These are phyloP conservation scores for Colletotrichum sp. DNA, from an alignment of 2,329 filamentous ascomycete species.

Conservation along the genomic window DNA sequence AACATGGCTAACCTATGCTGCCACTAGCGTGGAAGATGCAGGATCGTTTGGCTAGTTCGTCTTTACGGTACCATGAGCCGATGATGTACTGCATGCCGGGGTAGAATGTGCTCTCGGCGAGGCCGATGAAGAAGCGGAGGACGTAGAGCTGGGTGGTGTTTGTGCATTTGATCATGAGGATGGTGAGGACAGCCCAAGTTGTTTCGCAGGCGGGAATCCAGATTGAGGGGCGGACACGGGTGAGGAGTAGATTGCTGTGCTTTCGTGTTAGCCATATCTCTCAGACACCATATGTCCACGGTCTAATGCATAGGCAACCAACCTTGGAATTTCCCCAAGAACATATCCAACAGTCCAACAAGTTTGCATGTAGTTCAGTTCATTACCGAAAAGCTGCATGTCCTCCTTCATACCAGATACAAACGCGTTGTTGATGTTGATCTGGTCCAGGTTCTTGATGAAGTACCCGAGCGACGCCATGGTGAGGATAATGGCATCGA, in stretches of 20 bases:
- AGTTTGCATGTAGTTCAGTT: conserved; percentile 30
- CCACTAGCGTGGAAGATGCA: conserved; percentile 30
- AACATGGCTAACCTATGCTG: conserved; percentile 12
- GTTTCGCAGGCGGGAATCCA: conserved; percentile 34
- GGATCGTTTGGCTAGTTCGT: conserved; percentile 31
- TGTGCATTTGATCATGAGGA: conserved; percentile 35
- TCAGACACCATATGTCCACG: accelerated
- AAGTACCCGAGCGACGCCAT: conserved; percentile 33
- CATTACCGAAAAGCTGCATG: conserved; percentile 28
- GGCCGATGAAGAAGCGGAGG: conserved; percentile 33
- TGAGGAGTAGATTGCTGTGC: conserved; percentile 35
- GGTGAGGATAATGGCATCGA: conserved; percentile 42
- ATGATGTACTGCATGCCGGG: conserved; percentile 29
- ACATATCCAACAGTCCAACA: conserved; percentile 30
- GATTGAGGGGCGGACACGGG: conserved; percentile 31
- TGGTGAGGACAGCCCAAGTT: conserved; percentile 35
- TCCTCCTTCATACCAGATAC: conserved; percentile 31
- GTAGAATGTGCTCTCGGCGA: conserved; percentile 30
- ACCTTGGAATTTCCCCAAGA: conserved; percentile 30
- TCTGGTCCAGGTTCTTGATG: conserved; percentile 34
- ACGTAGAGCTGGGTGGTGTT: conserved; percentile 35
- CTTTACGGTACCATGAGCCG: conserved; percentile 33
- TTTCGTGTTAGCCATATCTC: conserved; percentile 5
- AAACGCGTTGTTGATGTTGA: conserved; percentile 39
- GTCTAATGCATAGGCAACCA: accelerated